Conservation (phyloP, 192 early-diverging fungal species). For the Diversispora eburnea region DNA sequence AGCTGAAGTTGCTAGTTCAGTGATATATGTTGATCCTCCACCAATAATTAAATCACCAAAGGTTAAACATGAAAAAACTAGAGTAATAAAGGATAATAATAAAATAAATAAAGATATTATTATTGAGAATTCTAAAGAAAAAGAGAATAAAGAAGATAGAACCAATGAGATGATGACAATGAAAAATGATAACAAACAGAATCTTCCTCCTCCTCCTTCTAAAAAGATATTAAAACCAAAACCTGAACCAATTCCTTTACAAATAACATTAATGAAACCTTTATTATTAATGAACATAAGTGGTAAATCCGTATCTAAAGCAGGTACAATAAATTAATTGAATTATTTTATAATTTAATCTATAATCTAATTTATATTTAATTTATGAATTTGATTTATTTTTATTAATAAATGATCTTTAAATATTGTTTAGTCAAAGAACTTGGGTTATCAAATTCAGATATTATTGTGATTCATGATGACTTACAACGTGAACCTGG, state of each 20-base stretch:
- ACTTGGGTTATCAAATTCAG: slow-evolving; percentile 36
- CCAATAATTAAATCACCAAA: slow-evolving; percentile 4
- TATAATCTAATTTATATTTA: slow-evolving; percentile 16
- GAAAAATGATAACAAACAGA: not conserved
- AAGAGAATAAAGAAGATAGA: not conserved
- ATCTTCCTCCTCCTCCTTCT: not conserved
- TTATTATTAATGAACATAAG: slow-evolving; percentile 65
- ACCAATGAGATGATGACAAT: not conserved
- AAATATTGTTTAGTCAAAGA: slow-evolving; percentile 38
- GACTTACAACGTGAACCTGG: slow-evolving; percentile 69
- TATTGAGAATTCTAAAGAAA: no score
- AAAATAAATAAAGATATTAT: not conserved
- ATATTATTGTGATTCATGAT: slow-evolving; percentile 68
- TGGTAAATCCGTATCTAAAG: slow-evolving; percentile 57
- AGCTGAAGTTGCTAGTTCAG: slow-evolving; percentile 32
- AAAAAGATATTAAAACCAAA: slow-evolving; percentile 1
- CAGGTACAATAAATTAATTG: slow-evolving; percentile 43
- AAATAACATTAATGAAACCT: slow-evolving; percentile 61
- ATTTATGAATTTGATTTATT: not conserved
- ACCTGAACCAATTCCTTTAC: slow-evolving; percentile 32
- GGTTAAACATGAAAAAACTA: slow-evolving; percentile 9
- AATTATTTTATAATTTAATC: not conserved
- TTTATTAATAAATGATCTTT: not conserved
- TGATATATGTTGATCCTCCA: slow-evolving; percentile 24
- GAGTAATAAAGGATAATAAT: not conserved